Conservation (phyloP, 345 rosid genomes). For the Excoecaria cochinchinensis region DNA sequence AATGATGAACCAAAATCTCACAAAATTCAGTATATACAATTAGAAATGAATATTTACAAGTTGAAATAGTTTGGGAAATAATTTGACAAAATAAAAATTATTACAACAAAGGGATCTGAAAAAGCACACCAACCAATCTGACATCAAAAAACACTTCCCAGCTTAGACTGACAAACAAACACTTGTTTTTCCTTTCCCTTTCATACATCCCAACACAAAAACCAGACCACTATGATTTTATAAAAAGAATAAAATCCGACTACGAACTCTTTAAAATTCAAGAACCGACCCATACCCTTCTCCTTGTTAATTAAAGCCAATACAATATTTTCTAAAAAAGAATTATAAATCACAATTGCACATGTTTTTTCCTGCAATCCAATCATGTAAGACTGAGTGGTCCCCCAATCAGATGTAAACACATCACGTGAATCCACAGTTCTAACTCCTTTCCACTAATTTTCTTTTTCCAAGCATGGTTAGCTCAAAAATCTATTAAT, state of each 20-base stretch:
- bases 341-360: slow-evolving; percentile 22
- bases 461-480: slow-evolving; percentile 1
- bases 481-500: no score
- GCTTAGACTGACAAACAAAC: neutral
- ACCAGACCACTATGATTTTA: slow-evolving; percentile 4
- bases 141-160: slow-evolving; percentile 13
- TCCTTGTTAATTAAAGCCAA: neutral
- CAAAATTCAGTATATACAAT: slow-evolving; percentile 12
- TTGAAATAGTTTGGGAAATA: neutral
- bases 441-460: slow-evolving; percentile 15
- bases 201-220: slow-evolving; percentile 35
- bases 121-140: slow-evolving; percentile 12
- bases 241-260: slow-evolving; percentile 4
- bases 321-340: neutral
- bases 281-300: neutral
- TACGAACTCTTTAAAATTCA: neutral
- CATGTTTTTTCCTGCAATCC: slow-evolving; percentile 34
- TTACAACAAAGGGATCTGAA: slow-evolving; percentile 10
- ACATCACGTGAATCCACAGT: slow-evolving; percentile 58
- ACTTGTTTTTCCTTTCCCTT: slow-evolving; percentile 6
- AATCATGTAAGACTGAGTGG: slow-evolving; percentile 45
- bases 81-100: slow-evolving; percentile 7
- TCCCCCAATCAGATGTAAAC: slow-evolving; percentile 41
- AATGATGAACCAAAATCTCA: no score
- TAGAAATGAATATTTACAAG: slow-evolving; percentile 3